phyloP scores from a whole-genome alignment of 2,329 filamentous ascomycete species.

The Sporothrix schenckii region DNA sequence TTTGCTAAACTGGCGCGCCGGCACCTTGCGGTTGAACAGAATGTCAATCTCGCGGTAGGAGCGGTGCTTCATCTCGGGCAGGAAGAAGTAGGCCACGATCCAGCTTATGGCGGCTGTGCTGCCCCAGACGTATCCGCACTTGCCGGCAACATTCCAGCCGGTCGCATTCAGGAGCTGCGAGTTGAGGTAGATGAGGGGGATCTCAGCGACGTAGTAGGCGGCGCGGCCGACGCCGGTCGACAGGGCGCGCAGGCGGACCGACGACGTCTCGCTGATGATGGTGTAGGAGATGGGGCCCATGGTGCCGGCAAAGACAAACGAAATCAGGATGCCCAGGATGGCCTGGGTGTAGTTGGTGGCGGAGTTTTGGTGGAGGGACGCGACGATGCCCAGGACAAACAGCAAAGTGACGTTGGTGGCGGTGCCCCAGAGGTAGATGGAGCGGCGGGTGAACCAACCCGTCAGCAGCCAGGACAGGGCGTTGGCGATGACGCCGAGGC shows the following conservation, averaged over 20 bases:
- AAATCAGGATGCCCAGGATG: constrained; percentile 26
- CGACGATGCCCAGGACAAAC: constrained; percentile 36
- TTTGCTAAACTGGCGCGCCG: constrained; percentile 59
- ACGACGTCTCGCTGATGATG: constrained; percentile 46
- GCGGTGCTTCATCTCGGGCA: constrained; percentile 61
- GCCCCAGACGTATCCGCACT: constrained; percentile 63
- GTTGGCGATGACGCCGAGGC: constrained; percentile 58
- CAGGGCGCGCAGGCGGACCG: constrained; percentile 42
- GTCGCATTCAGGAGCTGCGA: constrained; percentile 46
- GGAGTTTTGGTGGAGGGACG: constrained; percentile 48
- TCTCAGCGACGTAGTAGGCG: constrained; percentile 15
- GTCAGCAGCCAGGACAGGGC: constrained; percentile 49
- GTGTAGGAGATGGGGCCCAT: constrained; percentile 55
- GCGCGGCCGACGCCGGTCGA: constrained; percentile 8
- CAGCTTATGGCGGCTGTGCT: constrained; percentile 60
- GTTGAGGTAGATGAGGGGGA: constrained; percentile 37
- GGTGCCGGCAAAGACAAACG: constrained; percentile 58
- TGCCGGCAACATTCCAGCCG: constrained; percentile 52
- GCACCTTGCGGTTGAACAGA: constrained; percentile 57
- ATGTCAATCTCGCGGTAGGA: constrained; percentile 66
- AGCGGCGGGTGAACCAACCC: constrained; percentile 31
- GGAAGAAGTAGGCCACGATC: constrained; percentile 50
- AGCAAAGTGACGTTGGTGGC: constrained; percentile 33
- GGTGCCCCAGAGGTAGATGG: constrained; percentile 34
- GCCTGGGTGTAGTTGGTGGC: constrained; percentile 38